These are phyloP conservation scores for Daldinia grandis DNA, from an alignment of 495 filamentous ascomycete species.

Conservation along the genomic window DNA sequence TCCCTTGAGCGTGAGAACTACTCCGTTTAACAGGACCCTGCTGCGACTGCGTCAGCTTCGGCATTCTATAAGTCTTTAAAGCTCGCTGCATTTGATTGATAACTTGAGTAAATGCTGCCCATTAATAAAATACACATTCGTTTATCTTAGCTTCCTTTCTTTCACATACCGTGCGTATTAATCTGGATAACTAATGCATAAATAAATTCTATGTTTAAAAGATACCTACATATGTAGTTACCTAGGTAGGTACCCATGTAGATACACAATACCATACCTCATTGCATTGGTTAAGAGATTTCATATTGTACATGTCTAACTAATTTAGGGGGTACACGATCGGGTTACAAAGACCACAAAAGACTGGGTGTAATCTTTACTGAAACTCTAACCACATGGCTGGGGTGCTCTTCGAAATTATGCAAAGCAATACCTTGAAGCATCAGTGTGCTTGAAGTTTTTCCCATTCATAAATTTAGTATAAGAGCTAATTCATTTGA, in stretches of 20 bases:
- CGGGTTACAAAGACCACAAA: conserved; percentile 11
- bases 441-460: background rate
- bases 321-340: background rate
- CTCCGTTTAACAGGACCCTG: conserved; percentile 7
- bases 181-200: background rate
- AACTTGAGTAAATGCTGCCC: conserved; percentile 20
- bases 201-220: background rate
- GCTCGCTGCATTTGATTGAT: conserved; percentile 26
- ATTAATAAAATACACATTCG: conserved; percentile 36
- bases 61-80: conserved; percentile 15
- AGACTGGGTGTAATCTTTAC: conserved; percentile 24
- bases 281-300: background rate
- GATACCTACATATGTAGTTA: too few species aligned
- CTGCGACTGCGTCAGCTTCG: conserved; percentile 6
- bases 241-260: too few species aligned
- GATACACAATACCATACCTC: too few species aligned
- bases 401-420: conserved; percentile 7
- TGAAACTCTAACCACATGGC: conserved; percentile 40
- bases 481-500: background rate
- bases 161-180: background rate
- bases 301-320: background rate
- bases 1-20: conserved; percentile 2
- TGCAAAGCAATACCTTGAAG: background rate
- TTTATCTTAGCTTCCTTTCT: conserved; percentile 14
- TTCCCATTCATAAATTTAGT: background rate